Evolutionary conservation across 495 filamentous ascomycete species (phyloP).

Genomic region (Echria macrotheca): DNA sequence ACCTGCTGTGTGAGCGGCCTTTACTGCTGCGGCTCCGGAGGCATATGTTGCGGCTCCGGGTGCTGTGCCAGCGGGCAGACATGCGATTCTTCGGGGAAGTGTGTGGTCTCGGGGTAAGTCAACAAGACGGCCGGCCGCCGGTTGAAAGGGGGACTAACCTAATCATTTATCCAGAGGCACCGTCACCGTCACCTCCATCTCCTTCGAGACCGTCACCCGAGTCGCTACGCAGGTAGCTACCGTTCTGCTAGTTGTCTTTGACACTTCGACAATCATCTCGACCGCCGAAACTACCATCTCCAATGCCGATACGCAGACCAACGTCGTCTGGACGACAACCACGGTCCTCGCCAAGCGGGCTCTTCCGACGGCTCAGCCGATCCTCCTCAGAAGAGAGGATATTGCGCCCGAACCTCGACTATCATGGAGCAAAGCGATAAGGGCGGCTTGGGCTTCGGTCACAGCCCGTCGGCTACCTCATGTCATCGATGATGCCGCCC

Average conservation of each 20-base stretch:
- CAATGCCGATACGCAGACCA: constrained; percentile 22
- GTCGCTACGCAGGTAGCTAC: constrained; percentile 23
- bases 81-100: constrained; percentile 26
- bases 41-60: constrained; percentile 24
- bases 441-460: constrained; percentile 5
- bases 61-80: constrained; percentile 26
- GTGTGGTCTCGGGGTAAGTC: constrained; percentile 22
- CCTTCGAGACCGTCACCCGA: constrained; percentile 13
- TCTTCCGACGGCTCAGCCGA: not conserved
- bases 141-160: not conserved
- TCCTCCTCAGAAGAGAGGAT: not conserved
- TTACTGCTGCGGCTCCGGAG: constrained; percentile 20
- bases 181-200: constrained; percentile 20
- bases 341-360: constrained; percentile 8
- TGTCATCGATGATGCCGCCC: constrained; percentile 1
- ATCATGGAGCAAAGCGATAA: not conserved
- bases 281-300: constrained; percentile 23
- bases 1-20: constrained; percentile 25
- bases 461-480: constrained; percentile 1
- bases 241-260: constrained; percentile 19
- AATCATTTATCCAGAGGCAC: constrained; percentile 8
- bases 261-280: constrained; percentile 21
- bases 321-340: constrained; percentile 21
- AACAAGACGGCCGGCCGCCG: not conserved
- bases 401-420: not conserved